phyloP scores from a whole-genome alignment of 2,329 filamentous ascomycete genomes.

The Paracorniculantispora psalliotae region DNA sequence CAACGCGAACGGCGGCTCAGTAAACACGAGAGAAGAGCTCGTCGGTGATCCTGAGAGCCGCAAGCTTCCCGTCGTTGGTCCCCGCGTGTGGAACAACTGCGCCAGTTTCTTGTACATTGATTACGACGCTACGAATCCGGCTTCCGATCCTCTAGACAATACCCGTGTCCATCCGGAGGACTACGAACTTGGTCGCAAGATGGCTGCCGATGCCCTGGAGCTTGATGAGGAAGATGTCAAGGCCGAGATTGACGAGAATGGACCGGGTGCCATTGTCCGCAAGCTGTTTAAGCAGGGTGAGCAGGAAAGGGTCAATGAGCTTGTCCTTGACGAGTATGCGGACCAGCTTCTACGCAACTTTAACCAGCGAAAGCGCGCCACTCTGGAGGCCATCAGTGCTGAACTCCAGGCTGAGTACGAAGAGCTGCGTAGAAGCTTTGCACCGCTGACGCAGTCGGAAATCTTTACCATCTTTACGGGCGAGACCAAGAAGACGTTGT shows the following conservation, averaged over 20 bases:
- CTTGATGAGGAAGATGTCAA: slow-evolving; percentile 98
- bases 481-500: slow-evolving; percentile 78
- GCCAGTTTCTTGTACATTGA: slow-evolving; percentile 91
- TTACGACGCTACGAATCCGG: slow-evolving; percentile 74
- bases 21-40: slow-evolving; percentile 80
- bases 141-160: slow-evolving; percentile 90
- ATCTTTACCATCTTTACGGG: slow-evolving; percentile 96
- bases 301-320: slow-evolving; percentile 90
- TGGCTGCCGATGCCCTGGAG: slow-evolving; percentile 94
- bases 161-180: slow-evolving; percentile 97
- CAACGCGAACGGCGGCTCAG: slow-evolving; percentile 81
- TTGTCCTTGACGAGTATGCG: slow-evolving; percentile 94
- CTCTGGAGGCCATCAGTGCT: slow-evolving; percentile 90
- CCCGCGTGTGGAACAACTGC: slow-evolving; percentile 92
- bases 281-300: slow-evolving; percentile 93
- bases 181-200: slow-evolving; percentile 95
- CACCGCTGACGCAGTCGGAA: slow-evolving; percentile 64
- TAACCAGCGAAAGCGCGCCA: slow-evolving; percentile 90
- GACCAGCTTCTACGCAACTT: slow-evolving; percentile 92
- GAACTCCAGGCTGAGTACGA: slow-evolving; percentile 92
- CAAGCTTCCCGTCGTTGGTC: slow-evolving; percentile 74
- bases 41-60: slow-evolving; percentile 81
- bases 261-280: slow-evolving; percentile 82
- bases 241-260: slow-evolving; percentile 85
- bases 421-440: slow-evolving; percentile 80